A percentile compares a stretch with the other conserved stretches of the same genome.
Conservation (phyloP, 805 yeast genomes). For the Tetrapisispora phaffii region DNA sequence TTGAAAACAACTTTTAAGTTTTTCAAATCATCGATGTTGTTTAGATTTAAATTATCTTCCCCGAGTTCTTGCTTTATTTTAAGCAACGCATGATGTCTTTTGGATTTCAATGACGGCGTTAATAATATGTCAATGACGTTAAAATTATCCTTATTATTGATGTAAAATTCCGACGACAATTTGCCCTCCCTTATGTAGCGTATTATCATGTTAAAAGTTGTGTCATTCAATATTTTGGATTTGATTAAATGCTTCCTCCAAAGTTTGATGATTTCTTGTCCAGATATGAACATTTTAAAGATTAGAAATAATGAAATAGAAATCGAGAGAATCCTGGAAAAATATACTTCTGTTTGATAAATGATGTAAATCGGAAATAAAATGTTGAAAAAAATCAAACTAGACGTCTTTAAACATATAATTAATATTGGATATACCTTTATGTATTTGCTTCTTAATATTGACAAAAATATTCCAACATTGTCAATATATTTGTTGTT, state of each 20-base stretch:
- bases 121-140: constrained; percentile 3
- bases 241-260: constrained; percentile 14
- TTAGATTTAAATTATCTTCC: not conserved
- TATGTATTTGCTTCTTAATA: not conserved
- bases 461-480: not conserved
- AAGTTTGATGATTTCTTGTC: constrained; percentile 17
- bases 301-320: constrained; percentile 10
- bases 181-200: not conserved
- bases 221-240: constrained; percentile 7
- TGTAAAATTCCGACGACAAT: constrained; percentile 2
- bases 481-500: not conserved
- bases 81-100: not conserved
- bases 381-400: constrained; percentile 15
- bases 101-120: not conserved
- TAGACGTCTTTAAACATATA: constrained; percentile 11
- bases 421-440: constrained; percentile 9
- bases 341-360: constrained; percentile 10
- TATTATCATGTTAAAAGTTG: constrained; percentile 4
- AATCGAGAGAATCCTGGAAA: constrained; percentile 11
- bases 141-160: constrained; percentile 1
- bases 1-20: not conserved
- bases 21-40: not conserved
- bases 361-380: constrained; percentile 16
- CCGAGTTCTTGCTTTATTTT: not conserved
- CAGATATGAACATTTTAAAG: constrained; percentile 7